Percentiles rank a stretch among this genome's conserved stretches.
These are phyloP conservation scores for Diutina catenulata DNA, from an alignment of 1,139 yeast species.

Conservation along the genomic window DNA sequence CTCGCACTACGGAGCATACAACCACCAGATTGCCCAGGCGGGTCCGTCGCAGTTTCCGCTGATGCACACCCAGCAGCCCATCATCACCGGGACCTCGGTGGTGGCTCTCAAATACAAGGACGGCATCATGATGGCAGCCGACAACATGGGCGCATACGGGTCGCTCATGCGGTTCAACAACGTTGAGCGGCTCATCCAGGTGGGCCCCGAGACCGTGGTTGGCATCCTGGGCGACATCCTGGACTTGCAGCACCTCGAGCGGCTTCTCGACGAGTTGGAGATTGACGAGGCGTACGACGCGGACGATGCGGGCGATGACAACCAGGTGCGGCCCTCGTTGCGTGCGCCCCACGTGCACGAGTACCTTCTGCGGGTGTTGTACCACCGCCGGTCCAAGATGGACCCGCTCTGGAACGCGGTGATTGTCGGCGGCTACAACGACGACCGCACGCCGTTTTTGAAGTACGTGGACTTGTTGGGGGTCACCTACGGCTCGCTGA, in stretches of 20 bases:
- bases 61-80: slow-evolving; percentile 86
- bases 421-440: slow-evolving; percentile 81
- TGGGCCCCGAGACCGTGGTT: slow-evolving; percentile 78
- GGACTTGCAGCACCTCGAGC: slow-evolving; percentile 77
- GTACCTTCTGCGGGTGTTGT: slow-evolving; percentile 74
- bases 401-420: slow-evolving; percentile 95
- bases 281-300: slow-evolving; percentile 67
- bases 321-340: slow-evolving; percentile 20
- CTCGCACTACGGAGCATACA: slow-evolving; percentile 70
- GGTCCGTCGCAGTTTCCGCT: slow-evolving; percentile 38
- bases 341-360: slow-evolving; percentile 84
- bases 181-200: slow-evolving; percentile 71
- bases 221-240: slow-evolving; percentile 94
- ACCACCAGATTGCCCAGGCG: slow-evolving; percentile 57
- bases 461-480: slow-evolving; percentile 87
- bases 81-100: slow-evolving; percentile 93
- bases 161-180: slow-evolving; percentile 80
- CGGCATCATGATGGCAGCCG: slow-evolving; percentile 93
- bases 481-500: slow-evolving; percentile 78
- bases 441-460: slow-evolving; percentile 54
- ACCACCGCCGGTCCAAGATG: slow-evolving; percentile 83
- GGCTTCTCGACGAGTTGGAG: slow-evolving; percentile 67
- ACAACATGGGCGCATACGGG: slow-evolving; percentile 87
- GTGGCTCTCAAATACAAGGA: slow-evolving; percentile 81
- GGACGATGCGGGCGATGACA: slow-evolving; percentile 40